These are phyloP conservation scores for Fusarium solani-melongenae DNA, from an alignment of 2,329 filamentous ascomycete genomes.

Conservation along the genomic window DNA sequence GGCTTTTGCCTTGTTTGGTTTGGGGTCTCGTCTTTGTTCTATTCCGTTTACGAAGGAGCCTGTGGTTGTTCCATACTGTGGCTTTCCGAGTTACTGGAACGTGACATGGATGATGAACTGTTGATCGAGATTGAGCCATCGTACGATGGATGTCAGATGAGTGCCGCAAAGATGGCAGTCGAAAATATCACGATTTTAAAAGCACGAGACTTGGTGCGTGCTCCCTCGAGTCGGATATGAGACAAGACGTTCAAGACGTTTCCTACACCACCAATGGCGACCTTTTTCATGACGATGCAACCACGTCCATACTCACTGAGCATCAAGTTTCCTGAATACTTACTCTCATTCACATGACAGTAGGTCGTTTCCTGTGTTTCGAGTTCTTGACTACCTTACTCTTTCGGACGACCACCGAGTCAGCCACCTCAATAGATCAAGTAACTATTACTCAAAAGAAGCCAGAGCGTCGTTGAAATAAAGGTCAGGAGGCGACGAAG, in stretches of 20 bases:
- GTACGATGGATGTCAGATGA: not conserved
- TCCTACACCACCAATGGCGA: not conserved
- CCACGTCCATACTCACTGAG: not conserved
- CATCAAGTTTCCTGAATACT: not conserved
- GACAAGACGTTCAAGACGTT: not conserved
- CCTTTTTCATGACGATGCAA: not conserved
- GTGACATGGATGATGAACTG: not conserved
- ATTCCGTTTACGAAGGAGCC: not conserved
- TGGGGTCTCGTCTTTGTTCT: not conserved
- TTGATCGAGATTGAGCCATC: not conserved
- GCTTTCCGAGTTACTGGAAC: not conserved
- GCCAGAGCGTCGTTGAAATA: constrained; percentile 17
- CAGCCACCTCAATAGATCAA: constrained; percentile 24
- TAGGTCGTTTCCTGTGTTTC: not conserved
- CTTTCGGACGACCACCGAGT: constrained; percentile 5
- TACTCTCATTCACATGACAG: not conserved
- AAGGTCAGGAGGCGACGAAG: not conserved
- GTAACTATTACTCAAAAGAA: constrained; percentile 16
- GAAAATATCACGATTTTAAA: not conserved
- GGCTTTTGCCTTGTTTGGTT: constrained; percentile 13
- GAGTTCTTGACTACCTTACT: constrained; percentile 4
- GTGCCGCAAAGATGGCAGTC: not conserved
- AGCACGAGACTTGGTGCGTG: not conserved
- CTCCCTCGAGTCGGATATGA: not conserved
- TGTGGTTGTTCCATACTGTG: not conserved